A percentile compares a stretch with the other conserved stretches of the same genome.
These are phyloP conservation scores for Smittium culicis DNA, from an alignment of 371 early-diverging fungal genomes.

Conservation along the genomic window DNA sequence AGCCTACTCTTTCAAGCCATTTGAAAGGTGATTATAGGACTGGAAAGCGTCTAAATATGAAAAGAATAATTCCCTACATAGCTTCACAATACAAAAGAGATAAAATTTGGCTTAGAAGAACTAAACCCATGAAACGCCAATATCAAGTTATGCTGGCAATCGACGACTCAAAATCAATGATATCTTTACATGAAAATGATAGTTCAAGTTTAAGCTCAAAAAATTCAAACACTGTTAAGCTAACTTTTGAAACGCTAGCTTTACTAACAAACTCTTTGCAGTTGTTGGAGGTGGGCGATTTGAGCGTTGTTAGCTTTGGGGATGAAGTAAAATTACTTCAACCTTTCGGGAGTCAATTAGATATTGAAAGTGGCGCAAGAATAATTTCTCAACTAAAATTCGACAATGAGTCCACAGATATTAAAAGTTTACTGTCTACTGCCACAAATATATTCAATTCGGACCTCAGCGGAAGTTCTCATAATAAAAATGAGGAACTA, in stretches of 20 bases:
- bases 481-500: conserved; percentile 41
- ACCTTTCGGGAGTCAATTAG: conserved; percentile 81
- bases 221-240: conserved; percentile 43
- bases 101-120: conserved; percentile 99
- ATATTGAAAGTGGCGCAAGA: conserved; percentile 74
- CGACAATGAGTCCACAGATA: conserved; percentile 74
- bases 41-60: conserved; percentile 99
- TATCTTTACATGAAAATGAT: conserved; percentile 14
- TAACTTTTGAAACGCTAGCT: conserved; percentile 85
- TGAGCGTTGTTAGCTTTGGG: conserved; percentile 83
- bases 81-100: conserved; percentile 98
- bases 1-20: conserved; percentile 91
- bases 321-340: conserved; percentile 72
- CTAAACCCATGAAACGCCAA: conserved; percentile 91
- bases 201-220: conserved; percentile 5
- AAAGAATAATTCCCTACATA: conserved; percentile 98
- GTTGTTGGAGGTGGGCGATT: conserved; percentile 87
- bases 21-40: conserved; percentile 98
- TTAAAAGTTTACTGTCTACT: conserved; percentile 50
- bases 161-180: conserved; percentile 98
- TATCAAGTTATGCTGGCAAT: conserved; percentile 98
- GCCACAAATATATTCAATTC: conserved; percentile 58
- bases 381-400: conserved; percentile 81
- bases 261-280: conserved; percentile 80
- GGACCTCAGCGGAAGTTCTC: conserved; percentile 37